These are phyloP conservation scores for Pythium monospermum DNA, from an alignment of 352 stramenopile species.

Conservation along the genomic window DNA sequence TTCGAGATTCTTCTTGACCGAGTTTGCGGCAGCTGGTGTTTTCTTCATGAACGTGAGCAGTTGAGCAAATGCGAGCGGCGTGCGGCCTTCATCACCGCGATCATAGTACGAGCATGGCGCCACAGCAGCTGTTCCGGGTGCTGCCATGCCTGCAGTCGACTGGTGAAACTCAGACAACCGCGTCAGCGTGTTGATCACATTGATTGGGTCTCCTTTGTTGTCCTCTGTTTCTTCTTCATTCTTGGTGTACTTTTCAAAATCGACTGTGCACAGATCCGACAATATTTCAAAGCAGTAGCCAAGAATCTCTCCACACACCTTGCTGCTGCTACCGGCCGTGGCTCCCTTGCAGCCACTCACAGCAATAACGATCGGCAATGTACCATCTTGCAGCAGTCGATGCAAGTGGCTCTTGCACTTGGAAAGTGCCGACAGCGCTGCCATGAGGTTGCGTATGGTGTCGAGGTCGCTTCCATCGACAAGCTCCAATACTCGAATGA, in stretches of 20 bases:
- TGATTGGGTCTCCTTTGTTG: constrained; percentile 37
- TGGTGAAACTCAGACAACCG: constrained; percentile 55
- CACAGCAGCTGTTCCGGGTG: not conserved
- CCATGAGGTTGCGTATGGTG: constrained; percentile 42
- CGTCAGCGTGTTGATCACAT: constrained; percentile 68
- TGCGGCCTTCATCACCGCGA: constrained; percentile 24
- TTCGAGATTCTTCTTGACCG: constrained; percentile 63
- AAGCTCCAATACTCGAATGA: constrained; percentile 44
- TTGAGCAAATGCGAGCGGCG: constrained; percentile 27
- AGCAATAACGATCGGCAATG: constrained; percentile 43
- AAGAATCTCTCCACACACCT: constrained; percentile 24
- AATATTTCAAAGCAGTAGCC: constrained; percentile 70
- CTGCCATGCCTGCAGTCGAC: constrained; percentile 3
- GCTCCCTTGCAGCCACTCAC: constrained; percentile 34
- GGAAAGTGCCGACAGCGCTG: constrained; percentile 44
- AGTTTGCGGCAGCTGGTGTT: constrained; percentile 32
- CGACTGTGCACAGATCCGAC: constrained; percentile 54
- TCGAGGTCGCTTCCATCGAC: constrained; percentile 19
- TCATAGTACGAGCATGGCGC: constrained; percentile 34
- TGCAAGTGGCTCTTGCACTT: constrained; percentile 36
- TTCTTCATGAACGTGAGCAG: constrained; percentile 64
- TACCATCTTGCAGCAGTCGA: constrained; percentile 42
- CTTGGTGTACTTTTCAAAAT: constrained; percentile 45
- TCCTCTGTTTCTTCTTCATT: not conserved
- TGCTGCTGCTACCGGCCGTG: not conserved